Conservation (phyloP, 2,329 filamentous ascomycete genomes). For the Cercospora sp. region DNA sequence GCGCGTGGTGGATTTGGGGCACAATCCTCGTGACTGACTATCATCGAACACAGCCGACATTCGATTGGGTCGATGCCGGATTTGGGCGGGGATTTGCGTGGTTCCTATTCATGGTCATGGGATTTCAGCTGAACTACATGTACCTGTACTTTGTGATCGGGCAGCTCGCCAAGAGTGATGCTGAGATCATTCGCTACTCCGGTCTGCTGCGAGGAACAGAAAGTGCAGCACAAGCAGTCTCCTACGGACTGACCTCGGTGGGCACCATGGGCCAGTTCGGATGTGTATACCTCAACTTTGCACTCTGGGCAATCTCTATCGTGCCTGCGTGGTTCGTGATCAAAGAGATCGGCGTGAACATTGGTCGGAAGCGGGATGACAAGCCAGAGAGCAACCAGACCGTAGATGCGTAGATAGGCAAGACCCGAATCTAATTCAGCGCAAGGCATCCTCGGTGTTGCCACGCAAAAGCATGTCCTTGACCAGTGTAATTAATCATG, state of each 20-base stretch:
- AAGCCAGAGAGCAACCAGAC: not conserved
- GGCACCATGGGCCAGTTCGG: constrained; percentile 65
- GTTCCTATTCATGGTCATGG: constrained; percentile 66
- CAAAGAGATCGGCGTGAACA: constrained; percentile 52
- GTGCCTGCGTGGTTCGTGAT: constrained; percentile 68
- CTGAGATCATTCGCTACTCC: constrained; percentile 67
- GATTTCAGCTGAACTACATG: constrained; percentile 74
- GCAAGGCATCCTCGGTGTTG: not conserved
- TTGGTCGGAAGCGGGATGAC: constrained; percentile 22
- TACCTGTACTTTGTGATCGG: constrained; percentile 72
- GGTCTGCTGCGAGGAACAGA: constrained; percentile 69
- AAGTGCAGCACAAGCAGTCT: constrained; percentile 71
- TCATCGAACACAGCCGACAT: constrained; percentile 57
- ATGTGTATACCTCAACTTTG: constrained; percentile 70
- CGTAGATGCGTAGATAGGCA: not conserved
- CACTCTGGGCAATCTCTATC: constrained; percentile 64
- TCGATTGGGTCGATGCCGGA: constrained; percentile 64
- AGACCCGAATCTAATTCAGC: not conserved
- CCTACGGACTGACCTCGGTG: constrained; percentile 67
- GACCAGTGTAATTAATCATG: not conserved
- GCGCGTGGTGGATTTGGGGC: constrained; percentile 72
- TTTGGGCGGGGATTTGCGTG: constrained; percentile 68
- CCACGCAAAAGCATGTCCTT: not conserved
- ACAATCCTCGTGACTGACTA: constrained; percentile 66
- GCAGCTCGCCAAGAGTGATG: constrained; percentile 62